phyloP scores from a whole-genome alignment of 306 rosid genomes.

The Purshia tridentata region DNA sequence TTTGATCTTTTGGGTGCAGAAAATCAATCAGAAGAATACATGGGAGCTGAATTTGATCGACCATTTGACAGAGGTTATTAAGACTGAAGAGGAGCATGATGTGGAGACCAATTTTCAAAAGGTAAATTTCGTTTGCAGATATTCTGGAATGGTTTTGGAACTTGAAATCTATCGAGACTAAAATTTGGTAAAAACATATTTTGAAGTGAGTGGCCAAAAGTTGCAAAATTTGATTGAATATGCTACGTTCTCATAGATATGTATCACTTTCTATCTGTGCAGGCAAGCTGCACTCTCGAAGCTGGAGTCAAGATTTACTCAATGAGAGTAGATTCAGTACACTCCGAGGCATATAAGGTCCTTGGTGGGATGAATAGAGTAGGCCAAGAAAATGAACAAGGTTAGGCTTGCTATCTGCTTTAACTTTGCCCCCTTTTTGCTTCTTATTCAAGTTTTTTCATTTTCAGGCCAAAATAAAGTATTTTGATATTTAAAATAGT shows the following conservation, averaged over 20 bases:
- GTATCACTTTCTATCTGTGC: constrained; percentile 23
- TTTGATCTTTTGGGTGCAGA: constrained; percentile 48
- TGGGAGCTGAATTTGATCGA: constrained; percentile 96
- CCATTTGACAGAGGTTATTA: constrained; percentile 81
- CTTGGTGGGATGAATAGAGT: constrained; percentile 98
- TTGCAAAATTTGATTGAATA: neutral
- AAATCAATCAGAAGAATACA: constrained; percentile 94
- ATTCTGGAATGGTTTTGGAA: neutral
- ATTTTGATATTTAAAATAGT: neutral
- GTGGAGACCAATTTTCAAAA: constrained; percentile 90
- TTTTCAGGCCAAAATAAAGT: neutral
- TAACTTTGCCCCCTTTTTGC: constrained; percentile 3
- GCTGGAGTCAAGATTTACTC: constrained; percentile 95
- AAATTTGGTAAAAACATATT: neutral
- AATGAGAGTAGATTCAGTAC: constrained; percentile 88
- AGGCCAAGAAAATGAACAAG: constrained; percentile 82
- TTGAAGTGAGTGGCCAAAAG: neutral
- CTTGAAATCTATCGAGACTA: neutral
- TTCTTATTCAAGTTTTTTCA: neutral
- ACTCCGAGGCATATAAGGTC: constrained; percentile 94
- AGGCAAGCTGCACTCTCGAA: constrained; percentile 99
- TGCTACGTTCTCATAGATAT: constrained; percentile 11
- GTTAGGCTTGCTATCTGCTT: constrained; percentile 36
- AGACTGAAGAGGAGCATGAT: constrained; percentile 72
- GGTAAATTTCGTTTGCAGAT: constrained; percentile 38